Base-by-base conservation (phyloP, 2,329 filamentous ascomycete genomes). In the Penicillium sp. region DNA sequence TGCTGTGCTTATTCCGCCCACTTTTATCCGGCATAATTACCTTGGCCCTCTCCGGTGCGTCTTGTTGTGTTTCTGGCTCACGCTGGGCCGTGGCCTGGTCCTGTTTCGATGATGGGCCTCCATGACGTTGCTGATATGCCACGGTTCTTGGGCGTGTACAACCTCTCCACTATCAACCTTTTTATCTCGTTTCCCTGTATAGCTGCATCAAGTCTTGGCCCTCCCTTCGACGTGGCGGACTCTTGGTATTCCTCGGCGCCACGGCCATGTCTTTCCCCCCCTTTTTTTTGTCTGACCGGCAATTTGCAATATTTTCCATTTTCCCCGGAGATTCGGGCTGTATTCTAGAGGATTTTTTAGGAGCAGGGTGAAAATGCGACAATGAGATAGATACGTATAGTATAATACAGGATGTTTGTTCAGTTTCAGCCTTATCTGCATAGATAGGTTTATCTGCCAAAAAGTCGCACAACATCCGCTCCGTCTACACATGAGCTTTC, bases 231-330 rank as follows among this genome's bases (percentile, higher is more conserved):
- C 61, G 63, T 62, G 68, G 68, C 63, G 71, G 67, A 62, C 60
- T 64, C 69, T 74, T 73, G 70, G 71, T 69, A 71, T 71, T 70
- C 70, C 69, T 75, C 67, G 73, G 73, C 72, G 73, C 68, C 72
- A 71, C 71, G 71, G 51, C 45, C 57, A 58, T 47, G 55, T 50
- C 47, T 55, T 50, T 23, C 55, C 31, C 44, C 49, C 60, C 53
- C 58, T 45, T 63, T 58, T 52, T 35, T 58, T 38, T 65, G 61
- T 51, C 50, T 50, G 41, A 47, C 61, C 51, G 56, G 52, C 49
- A 54, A 30, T 50, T 59, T 55, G 46, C 58, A 50, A 55, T 58
- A 45, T 54, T 48, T 64, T 59, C 50, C 17, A 31, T 62, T 62
- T 64, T 53, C 51, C 56, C 51, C 46, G 52, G 41, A 35, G 21